phyloP scores from a whole-genome alignment of 306 rosid genomes.

The Begonia peltatifolia region DNA sequence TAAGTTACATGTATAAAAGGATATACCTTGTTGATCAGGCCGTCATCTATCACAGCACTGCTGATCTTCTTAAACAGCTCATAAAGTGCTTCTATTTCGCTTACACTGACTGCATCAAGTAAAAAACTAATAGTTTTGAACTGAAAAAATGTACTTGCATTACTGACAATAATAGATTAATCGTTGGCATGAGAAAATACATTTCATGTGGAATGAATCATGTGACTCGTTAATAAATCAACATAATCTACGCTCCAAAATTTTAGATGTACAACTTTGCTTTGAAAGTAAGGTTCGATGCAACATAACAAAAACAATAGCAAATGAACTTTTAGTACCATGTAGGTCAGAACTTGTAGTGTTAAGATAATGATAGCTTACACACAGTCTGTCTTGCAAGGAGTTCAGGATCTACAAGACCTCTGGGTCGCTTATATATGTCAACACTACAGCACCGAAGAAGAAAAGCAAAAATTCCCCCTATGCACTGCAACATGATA shows the following conservation, averaged over 20 bases:
- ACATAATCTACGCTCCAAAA: no score
- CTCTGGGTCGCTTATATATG: constrained; percentile 55
- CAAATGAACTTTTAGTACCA: neutral
- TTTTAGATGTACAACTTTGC: neutral
- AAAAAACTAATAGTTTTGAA: constrained; percentile 3
- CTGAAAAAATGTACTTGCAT: neutral
- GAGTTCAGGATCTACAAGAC: constrained; percentile 80
- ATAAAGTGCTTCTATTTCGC: constrained; percentile 95
- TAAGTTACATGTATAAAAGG: neutral
- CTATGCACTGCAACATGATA: constrained; percentile 47
- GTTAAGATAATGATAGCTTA: constrained; percentile 23
- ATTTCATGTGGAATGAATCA: neutral
- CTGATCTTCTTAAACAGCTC: constrained; percentile 97
- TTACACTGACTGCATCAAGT: constrained; percentile 72
- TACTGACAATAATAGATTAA: neutral
- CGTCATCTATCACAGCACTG: constrained; percentile 93
- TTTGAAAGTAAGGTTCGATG: neutral
- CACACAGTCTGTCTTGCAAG: constrained; percentile 93
- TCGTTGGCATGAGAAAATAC: neutral
- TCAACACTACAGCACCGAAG: constrained; percentile 66
- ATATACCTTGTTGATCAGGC: constrained; percentile 87
- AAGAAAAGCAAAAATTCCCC: constrained; percentile 52
- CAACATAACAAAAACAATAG: neutral
- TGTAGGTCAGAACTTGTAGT: neutral
- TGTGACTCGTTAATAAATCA: no score